Evolutionary conservation across 768 basidiomycete genomes (phyloP).

Genomic region (Psilocybe cubensis): DNA sequence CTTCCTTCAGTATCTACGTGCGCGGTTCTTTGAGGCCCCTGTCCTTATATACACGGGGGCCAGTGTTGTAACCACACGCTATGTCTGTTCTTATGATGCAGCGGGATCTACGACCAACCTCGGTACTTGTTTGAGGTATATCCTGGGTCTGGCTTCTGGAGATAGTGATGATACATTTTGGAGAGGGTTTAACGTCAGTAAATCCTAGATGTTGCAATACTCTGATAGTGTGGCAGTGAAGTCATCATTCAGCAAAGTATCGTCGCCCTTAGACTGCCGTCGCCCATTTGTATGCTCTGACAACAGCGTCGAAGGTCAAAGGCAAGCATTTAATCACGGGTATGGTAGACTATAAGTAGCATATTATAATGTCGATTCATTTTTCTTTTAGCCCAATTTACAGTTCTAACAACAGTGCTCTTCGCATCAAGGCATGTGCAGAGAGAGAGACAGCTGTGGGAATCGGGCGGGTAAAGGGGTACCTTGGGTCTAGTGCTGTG

Average conservation of each 20-base stretch:
- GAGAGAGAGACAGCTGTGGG: neutral
- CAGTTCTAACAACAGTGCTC: no score
- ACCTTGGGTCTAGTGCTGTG: neutral
- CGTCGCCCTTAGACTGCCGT: no score
- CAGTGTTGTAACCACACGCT: constrained; percentile 20
- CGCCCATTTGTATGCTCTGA: no score
- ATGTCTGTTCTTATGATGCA: constrained; percentile 19
- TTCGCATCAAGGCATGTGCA: neutral
- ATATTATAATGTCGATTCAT: no score
- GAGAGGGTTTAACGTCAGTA: constrained; percentile 5
- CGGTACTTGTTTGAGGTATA: constrained; percentile 10
- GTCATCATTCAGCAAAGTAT: no score
- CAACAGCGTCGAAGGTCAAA: no score
- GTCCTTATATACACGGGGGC: constrained; percentile 28
- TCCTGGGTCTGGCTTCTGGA: neutral
- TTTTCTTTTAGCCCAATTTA: no score
- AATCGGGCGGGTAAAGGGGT: neutral
- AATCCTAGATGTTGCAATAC: neutral
- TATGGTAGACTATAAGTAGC: no score
- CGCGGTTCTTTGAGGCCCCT: constrained; percentile 21
- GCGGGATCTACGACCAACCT: constrained; percentile 22
- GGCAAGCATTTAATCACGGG: no score
- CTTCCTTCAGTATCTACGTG: constrained; percentile 26
- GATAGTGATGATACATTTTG: constrained; percentile 7
- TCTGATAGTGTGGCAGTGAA: no score